Evolutionary conservation across 2,329 filamentous ascomycete species (phyloP), one percentile per base, ranked within the genome.

Genomic region (Fusarium avenaceum): DNA sequence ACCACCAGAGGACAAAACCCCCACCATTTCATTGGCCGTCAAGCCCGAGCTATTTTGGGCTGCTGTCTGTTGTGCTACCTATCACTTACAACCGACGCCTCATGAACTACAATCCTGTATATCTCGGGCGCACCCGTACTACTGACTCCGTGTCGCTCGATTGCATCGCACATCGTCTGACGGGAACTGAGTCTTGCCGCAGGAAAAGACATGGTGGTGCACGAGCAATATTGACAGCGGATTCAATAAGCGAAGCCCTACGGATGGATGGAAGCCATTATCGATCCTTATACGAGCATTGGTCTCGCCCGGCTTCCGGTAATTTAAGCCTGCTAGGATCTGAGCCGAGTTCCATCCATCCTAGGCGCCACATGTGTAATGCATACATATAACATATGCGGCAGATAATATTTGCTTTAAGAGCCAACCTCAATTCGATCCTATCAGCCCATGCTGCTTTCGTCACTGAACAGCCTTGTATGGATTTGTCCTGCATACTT

Each of bases 231-330:
- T 63, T 52, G 56, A 57, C 38, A 63, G 56, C 35, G 47, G 65
- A 48, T 69, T 69, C 61, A 69, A 66, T 69, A 69, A 69, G 65
- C 65, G 65, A 69, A 69, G 61, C 40, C 40, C 48, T 49, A 55
- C 65, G 65, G 65, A 58, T 69, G 60, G 44, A 66, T 51, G 65
- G 65, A 57, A 62, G 47, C 22, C 33, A 43, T 61, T 49, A 52
- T 61, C 48, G 33, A 51, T 45, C 33, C 46, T 50, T 47, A 66
- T 50, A 55, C 59, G 54, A 65, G 57, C 54, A 45, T 43, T 44
- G 42, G 42, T 54, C 35, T 53, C 44, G 33, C 53, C 65, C 65
- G 65, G 65, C 57, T 62, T 53, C 65, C 65, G 65, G 60, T 43
- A 53, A 60, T 43, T 30, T 46, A 55, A 48, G 38, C 38, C 38